These are phyloP conservation scores for Cicer bijugum DNA, from an alignment of 306 rosid species.

Conservation along the genomic window DNA sequence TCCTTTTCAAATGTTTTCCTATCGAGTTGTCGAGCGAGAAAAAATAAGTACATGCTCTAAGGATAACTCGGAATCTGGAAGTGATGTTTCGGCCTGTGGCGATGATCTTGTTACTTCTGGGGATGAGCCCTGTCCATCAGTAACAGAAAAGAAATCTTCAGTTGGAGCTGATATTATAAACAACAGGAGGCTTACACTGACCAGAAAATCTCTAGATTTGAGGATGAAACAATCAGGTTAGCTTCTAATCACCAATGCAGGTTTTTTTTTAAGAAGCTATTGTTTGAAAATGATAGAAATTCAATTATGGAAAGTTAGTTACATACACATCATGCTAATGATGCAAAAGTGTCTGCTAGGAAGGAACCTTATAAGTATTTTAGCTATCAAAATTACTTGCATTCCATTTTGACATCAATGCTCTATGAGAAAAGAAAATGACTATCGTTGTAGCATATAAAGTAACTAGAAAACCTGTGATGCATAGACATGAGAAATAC, in stretches of 20 bases:
- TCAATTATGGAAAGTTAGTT: background rate
- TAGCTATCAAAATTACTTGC: background rate
- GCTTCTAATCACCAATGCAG: slow-evolving; percentile 8
- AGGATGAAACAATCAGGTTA: slow-evolving; percentile 63
- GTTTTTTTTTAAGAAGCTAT: slow-evolving; percentile 30
- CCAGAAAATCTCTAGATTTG: slow-evolving; percentile 55
- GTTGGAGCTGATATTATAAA: slow-evolving; percentile 45
- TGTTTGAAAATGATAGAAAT: slow-evolving; percentile 4
- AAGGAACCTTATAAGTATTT: slow-evolving; percentile 8
- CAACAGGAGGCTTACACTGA: slow-evolving; percentile 48
- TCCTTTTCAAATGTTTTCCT: slow-evolving; percentile 87
- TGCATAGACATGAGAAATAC: no score
- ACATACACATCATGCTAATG: slow-evolving; percentile 22
- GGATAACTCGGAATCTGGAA: slow-evolving; percentile 80
- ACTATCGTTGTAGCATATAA: background rate
- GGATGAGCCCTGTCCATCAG: slow-evolving; percentile 64
- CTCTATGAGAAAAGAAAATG: background rate
- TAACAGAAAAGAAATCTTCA: slow-evolving; percentile 56
- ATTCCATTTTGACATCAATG: slow-evolving; percentile 7
- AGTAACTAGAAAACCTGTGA: background rate
- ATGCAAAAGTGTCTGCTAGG: slow-evolving; percentile 35
- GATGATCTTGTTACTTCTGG: slow-evolving; percentile 58
- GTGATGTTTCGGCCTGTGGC: slow-evolving; percentile 76
- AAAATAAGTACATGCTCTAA: slow-evolving; percentile 43
- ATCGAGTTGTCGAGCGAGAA: slow-evolving; percentile 61